Conservation (phyloP, 495 filamentous ascomycete species). For the Venustampulla echinocandica region DNA sequence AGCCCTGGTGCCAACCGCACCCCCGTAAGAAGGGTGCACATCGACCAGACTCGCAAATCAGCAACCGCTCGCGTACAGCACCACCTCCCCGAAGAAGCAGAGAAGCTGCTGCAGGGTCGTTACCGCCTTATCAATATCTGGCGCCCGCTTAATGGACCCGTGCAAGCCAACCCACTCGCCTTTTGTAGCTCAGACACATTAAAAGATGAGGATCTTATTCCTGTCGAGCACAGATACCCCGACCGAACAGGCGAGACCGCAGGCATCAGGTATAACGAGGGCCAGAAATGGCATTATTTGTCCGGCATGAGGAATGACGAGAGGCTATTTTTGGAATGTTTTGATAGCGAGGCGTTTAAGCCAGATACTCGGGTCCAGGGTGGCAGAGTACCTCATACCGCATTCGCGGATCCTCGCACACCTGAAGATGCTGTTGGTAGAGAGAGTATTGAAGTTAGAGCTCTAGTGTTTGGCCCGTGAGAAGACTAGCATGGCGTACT, state of each 20-base stretch:
- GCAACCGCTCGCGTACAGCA: conserved; percentile 53
- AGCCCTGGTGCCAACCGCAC: conserved; percentile 40
- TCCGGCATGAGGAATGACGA: conserved; percentile 70
- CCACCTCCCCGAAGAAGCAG: conserved; percentile 52
- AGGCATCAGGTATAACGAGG: conserved; percentile 50
- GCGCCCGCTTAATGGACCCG: conserved; percentile 67
- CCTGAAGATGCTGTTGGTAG: conserved; percentile 47
- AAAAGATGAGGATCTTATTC: conserved; percentile 54
- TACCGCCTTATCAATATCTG: conserved; percentile 86
- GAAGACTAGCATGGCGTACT: neutral
- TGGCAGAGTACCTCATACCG: conserved; percentile 69
- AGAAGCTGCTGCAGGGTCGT: conserved; percentile 46
- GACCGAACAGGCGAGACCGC: conserved; percentile 67
- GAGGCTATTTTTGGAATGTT: conserved; percentile 74
- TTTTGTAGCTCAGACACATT: conserved; percentile 58
- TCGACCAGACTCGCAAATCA: conserved; percentile 70
- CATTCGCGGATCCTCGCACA: conserved; percentile 67
- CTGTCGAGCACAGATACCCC: conserved; percentile 69
- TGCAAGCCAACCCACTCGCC: conserved; percentile 60
- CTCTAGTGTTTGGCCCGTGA: conserved; percentile 64
- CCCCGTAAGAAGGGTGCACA: conserved; percentile 67
- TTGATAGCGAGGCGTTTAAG: conserved; percentile 51
- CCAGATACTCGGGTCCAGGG: conserved; percentile 41
- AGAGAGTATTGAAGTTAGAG: conserved; percentile 84
- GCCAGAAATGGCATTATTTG: conserved; percentile 68